Evolutionary conservation across 2,329 filamentous ascomycete genomes (phyloP), one percentile per base, ranked within the genome.

Genomic region (Cladosporium phlei): DNA sequence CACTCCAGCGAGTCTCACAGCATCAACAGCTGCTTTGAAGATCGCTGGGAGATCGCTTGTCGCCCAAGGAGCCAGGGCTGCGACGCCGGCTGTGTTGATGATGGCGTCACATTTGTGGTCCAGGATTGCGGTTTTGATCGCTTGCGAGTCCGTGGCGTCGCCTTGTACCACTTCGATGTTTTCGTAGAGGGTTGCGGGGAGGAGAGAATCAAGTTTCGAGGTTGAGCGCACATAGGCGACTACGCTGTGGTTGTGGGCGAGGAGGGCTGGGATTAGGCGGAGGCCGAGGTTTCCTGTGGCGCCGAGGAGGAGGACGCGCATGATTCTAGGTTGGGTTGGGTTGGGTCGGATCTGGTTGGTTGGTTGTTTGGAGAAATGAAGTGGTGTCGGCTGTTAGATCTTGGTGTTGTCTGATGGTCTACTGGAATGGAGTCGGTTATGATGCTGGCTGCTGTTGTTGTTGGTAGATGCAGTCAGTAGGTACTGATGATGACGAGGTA

Each of bases 151-250:
- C 4, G 57, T 69, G 8, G 66, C 68, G 47, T 70, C 58, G 38
- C 69, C 69, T 37, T 66, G 47, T 12, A 70, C 56, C 10, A 72
- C 57, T 10, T 53, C 56, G 38, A 68, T 51, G 16, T 62, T 58
- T 14, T 52, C 38, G 45, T 65, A 55, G 9, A 70, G 45, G 3
- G 56, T 47, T 5, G 59, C 30, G 11, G 67, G 64, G 22, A 71
- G 53, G 9, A 69, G 57, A 8, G 55, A 55, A 21, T 60, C 49
- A 20, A 71, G 63, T 57, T 71, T 73, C 7, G 50, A 53, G 5
- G 59, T 39, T n/a, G 66, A 66, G 3, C 69, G 66, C 9, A 72
- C 66, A 50, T 59, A 69, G 19, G 66, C 63, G 20, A 67, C 61
- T 11, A 72, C 62, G 34, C 33, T 57, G 55, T 71, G 68, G 19